phyloP scores from a whole-genome alignment of 257 asterid genomes.

The Sherardia arvensis region DNA sequence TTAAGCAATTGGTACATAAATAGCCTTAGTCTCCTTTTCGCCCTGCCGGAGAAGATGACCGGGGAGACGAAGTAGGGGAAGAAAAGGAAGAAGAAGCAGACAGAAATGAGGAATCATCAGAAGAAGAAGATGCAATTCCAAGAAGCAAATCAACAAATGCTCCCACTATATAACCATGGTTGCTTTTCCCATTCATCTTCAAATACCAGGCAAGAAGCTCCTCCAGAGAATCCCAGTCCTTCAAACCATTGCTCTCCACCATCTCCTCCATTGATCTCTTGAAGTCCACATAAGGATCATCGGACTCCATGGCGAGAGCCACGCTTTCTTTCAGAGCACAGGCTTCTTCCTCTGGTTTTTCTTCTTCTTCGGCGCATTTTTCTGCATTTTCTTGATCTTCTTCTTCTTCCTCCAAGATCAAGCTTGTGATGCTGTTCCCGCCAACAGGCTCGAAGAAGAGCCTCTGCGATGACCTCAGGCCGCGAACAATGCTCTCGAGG shows the following conservation, averaged over 20 bases:
- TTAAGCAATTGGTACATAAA: neutral
- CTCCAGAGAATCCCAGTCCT: constrained; percentile 76
- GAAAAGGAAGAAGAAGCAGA: constrained; percentile 52
- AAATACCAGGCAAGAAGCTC: constrained; percentile 76
- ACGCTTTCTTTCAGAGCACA: constrained; percentile 50
- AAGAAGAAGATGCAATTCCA: constrained; percentile 21
- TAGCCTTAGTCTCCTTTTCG: constrained; percentile 5
- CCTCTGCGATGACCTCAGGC: constrained; percentile 42
- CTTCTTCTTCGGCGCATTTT: neutral
- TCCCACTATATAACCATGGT: constrained; percentile 60
- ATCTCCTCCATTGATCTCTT: constrained; percentile 79
- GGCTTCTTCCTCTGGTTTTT: neutral
- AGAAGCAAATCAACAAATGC: constrained; percentile 73
- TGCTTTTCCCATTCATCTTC: constrained; percentile 53
- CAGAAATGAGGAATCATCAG: constrained; percentile 31
- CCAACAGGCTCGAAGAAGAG: constrained; percentile 65
- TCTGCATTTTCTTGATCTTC: neutral
- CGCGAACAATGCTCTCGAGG: constrained; percentile 44
- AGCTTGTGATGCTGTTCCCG: constrained; percentile 28
- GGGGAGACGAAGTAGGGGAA: constrained; percentile 25
- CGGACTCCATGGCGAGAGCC: constrained; percentile 65
- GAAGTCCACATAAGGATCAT: constrained; percentile 76
- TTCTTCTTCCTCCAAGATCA: constrained; percentile 16
- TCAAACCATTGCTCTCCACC: constrained; percentile 69
- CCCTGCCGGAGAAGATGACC: constrained; percentile 12